phyloP scores from a whole-genome alignment of 805 yeast genomes.

The Debaryomyces hansenii region DNA sequence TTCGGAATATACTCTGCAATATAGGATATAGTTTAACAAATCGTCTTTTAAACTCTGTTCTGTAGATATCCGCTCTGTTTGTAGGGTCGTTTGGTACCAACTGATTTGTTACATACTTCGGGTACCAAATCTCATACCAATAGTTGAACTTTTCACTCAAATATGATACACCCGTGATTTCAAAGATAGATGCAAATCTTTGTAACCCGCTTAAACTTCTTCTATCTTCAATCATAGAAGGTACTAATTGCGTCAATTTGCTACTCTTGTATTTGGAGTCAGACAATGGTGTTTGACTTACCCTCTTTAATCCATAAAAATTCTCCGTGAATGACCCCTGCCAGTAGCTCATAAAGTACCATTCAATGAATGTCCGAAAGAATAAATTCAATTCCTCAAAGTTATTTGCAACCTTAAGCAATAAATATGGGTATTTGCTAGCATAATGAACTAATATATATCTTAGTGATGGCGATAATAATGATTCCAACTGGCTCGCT shows the following conservation, averaged over 20 bases:
- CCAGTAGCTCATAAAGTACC: slow-evolving; percentile 67
- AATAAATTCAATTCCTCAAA: slow-evolving; percentile 76
- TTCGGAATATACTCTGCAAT: slow-evolving; percentile 44
- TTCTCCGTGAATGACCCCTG: slow-evolving; percentile 88
- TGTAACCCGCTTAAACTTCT: slow-evolving; percentile 57
- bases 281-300: slow-evolving; percentile 37
- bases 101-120: slow-evolving; percentile 55
- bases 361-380: slow-evolving; percentile 66
- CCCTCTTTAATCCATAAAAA: slow-evolving; percentile 84
- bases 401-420: slow-evolving; percentile 58
- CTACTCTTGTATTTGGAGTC: slow-evolving; percentile 25
- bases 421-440: slow-evolving; percentile 68
- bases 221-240: slow-evolving; percentile 47
- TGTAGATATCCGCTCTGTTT: slow-evolving; percentile 22
- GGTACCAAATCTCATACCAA: slow-evolving; percentile 60
- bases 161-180: slow-evolving; percentile 67
- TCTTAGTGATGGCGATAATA: slow-evolving; percentile 80
- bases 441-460: slow-evolving; percentile 82
- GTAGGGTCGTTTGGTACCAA: slow-evolving; percentile 22
- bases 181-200: slow-evolving; percentile 52
- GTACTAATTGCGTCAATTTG: slow-evolving; percentile 37
- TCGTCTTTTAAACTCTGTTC: slow-evolving; percentile 30
- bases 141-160: slow-evolving; percentile 66
- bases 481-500: slow-evolving; percentile 70
- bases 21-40: slow-evolving; percentile 66